A percentile compares a stretch with the other conserved stretches of the same genome.
Evolutionary conservation across 2,329 filamentous ascomycete species (phyloP).

Genomic region (Fusarium devonianum): DNA sequence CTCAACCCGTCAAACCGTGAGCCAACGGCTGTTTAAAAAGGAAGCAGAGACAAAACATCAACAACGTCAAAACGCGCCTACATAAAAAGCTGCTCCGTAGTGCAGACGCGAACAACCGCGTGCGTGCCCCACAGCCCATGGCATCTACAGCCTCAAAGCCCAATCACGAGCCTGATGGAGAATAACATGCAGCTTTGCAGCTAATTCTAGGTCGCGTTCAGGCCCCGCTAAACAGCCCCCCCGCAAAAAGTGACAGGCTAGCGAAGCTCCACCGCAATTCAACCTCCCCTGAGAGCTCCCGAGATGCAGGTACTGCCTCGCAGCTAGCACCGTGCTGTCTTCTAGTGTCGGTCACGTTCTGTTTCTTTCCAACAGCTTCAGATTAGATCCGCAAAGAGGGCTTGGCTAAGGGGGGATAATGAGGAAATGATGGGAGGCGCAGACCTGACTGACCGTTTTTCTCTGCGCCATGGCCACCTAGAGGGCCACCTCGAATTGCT

Average conservation of each 20-base stretch:
- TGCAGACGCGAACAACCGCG: conserved; percentile 1
- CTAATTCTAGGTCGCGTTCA: too few species aligned
- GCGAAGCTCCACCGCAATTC: conserved; percentile 15
- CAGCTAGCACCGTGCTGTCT: not conserved
- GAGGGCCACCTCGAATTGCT: too few species aligned
- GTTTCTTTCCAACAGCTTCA: too few species aligned
- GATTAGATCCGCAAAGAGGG: too few species aligned
- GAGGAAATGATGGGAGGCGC: conserved; percentile 14
- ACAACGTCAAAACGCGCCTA: not conserved
- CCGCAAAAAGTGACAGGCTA: conserved; percentile 18
- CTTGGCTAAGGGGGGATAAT: too few species aligned
- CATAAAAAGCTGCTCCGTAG: not conserved
- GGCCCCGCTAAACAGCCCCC: not conserved
- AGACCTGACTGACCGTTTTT: too few species aligned
- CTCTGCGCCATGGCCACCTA: too few species aligned
- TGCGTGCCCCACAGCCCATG: not conserved
- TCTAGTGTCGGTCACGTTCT: not conserved
- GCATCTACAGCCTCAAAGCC: not conserved
- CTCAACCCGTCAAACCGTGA: too few species aligned
- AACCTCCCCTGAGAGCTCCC: conserved; percentile 10
- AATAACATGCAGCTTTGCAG: too few species aligned
- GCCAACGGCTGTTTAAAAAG: too few species aligned
- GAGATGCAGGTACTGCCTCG: too few species aligned
- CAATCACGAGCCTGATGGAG: not conserved
- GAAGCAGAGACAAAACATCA: not conserved